Percentiles rank a stretch among this genome's conserved stretches.
phyloP scores from a whole-genome alignment of 306 rosid genomes.

The Hippophae tibetana region DNA sequence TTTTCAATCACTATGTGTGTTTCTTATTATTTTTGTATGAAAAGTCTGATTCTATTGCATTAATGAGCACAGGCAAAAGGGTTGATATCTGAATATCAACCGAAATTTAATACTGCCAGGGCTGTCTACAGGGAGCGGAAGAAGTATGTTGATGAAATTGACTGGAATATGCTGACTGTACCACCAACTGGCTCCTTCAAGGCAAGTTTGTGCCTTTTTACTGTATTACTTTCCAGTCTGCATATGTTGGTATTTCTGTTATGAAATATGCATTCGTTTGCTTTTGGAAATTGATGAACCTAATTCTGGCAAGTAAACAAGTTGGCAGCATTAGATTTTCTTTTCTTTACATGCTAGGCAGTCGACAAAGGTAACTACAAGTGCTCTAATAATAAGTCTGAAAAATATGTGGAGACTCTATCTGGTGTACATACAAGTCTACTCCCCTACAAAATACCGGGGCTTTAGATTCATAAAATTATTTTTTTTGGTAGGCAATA shows the following conservation, averaged over 20 bases:
- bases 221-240: constrained; percentile 4
- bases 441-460: too few species aligned
- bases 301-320: constrained; percentile 4
- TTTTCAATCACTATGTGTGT: constrained; percentile 11
- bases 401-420: constrained; percentile 1
- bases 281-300: neutral
- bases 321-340: neutral
- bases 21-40: constrained; percentile 1
- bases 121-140: constrained; percentile 96
- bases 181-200: constrained; percentile 87
- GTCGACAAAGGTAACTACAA: neutral
- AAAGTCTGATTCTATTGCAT: constrained; percentile 25
- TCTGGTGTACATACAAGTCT: neutral
- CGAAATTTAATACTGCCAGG: constrained; percentile 77
- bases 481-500: too few species aligned
- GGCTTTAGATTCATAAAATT: too few species aligned
- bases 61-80: constrained; percentile 80
- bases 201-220: constrained; percentile 38
- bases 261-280: constrained; percentile 13
- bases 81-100: constrained; percentile 84
- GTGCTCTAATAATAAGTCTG: neutral
- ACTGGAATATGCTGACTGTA: constrained; percentile 87
- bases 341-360: constrained; percentile 1
- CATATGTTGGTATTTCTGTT: constrained; percentile 1
- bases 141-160: constrained; percentile 81